Conservation (phyloP, 305 asterid genomes). For the Fraxinus albicans region DNA sequence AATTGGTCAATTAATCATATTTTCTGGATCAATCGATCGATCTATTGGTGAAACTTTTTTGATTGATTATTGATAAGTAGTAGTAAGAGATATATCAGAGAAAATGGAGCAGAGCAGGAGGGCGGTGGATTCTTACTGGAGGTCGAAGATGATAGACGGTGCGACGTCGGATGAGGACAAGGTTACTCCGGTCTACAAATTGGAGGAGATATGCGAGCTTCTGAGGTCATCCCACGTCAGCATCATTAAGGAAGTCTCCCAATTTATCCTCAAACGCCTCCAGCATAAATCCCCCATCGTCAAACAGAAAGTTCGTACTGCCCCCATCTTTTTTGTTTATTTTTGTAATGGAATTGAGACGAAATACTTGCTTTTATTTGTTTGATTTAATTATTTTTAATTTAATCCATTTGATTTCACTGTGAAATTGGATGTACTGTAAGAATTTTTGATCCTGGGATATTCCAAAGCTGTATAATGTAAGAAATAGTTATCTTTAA, state of each 20-base stretch:
- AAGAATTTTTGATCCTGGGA: background rate
- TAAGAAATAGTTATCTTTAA: background rate
- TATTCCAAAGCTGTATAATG: background rate
- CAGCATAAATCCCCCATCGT: slow-evolving; percentile 89
- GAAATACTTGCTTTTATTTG: background rate
- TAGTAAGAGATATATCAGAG: slow-evolving; percentile 1
- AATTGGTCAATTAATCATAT: background rate
- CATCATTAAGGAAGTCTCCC: slow-evolving; percentile 88
- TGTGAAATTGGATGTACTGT: background rate
- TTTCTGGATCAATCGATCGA: slow-evolving; percentile 21
- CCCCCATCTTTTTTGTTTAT: background rate
- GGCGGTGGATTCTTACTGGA: slow-evolving; percentile 98
- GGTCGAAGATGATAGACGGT: slow-evolving; percentile 78
- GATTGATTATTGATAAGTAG: background rate
- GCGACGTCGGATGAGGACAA: slow-evolving; percentile 96
- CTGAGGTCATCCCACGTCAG: slow-evolving; percentile 73
- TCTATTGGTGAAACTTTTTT: background rate
- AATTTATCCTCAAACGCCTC: slow-evolving; percentile 88
- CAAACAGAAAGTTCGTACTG: slow-evolving; percentile 64
- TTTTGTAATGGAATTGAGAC: background rate
- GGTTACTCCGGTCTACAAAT: slow-evolving; percentile 92
- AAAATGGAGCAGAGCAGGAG: slow-evolving; percentile 95
- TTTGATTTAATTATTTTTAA: background rate
- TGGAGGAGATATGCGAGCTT: slow-evolving; percentile 92
- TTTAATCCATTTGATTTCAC: background rate